Evolutionary conservation across 2,329 filamentous ascomycete genomes (phyloP), one percentile per base, ranked within the genome.

Genomic region (Colletotrichum sp.): DNA sequence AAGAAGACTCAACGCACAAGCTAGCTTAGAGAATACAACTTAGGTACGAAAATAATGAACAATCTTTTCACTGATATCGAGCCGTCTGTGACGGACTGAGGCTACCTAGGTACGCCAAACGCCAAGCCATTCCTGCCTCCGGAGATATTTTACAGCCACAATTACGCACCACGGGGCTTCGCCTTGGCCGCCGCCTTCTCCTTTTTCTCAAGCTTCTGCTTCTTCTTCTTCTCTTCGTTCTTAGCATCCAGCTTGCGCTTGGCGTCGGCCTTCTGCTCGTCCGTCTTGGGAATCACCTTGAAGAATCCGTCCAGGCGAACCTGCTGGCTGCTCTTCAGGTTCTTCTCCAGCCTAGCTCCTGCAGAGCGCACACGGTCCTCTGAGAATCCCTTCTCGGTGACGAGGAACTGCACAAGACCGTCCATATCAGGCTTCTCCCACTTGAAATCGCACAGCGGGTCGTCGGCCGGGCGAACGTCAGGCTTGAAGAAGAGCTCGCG

Each of bases 221-320:
- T 98, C 91, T 99, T 99, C 89, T 96, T 98, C 86, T 95, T 96
- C 80, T 96, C 94, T 81, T 96, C 96, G 36, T 95, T 89, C 88
- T 98, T 98, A 87, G 96, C 95, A 68, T 99, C 96, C 49, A 97
- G 90, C 89, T 99, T 99, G 79, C 97, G 92, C 91, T 99, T 99
- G 82, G 98, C 88, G 57, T 86, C 93, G 70, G 94, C 93, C 86
- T 96, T 95, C 87, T 99, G 93, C 78, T 93, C 94, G 1, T 96
- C 95, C 1, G 96, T 95, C 88, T 96, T 98, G 77, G 95, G 94
- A 18, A 98, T 87, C 2, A 95, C 93, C 88, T 98, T 98, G 90
- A 99, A 99, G 88, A 99, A 99, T 1, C 97, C 97, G 83, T 99
- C 96, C 3, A 99, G 88, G 26, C 97, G 91, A 32, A 95, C 94